These are phyloP conservation scores for Gastrolobium bilobum DNA, from an alignment of 306 rosid species.

Conservation along the genomic window DNA sequence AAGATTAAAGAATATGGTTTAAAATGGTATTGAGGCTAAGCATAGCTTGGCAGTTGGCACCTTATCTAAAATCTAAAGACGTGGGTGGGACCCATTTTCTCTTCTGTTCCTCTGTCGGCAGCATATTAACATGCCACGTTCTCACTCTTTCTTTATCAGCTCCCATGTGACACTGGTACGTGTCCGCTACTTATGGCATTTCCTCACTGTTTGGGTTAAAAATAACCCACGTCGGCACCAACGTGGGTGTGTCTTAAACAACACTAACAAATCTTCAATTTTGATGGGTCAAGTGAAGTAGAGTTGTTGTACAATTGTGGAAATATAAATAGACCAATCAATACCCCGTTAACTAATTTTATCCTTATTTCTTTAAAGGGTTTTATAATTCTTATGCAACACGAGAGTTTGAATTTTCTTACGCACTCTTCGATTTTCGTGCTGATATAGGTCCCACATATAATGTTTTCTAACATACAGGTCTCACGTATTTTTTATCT, in stretches of 20 bases:
- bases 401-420: too few relatives aligned
- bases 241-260: too few relatives aligned
- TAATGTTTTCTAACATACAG: too few relatives aligned
- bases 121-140: slow-evolving; percentile 14
- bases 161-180: not conserved
- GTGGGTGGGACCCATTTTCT: not conserved
- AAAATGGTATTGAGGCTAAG: slow-evolving; percentile 15
- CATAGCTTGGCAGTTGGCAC: not conserved
- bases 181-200: not conserved
- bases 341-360: not conserved
- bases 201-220: not conserved
- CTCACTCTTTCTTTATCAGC: not conserved
- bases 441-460: too few relatives aligned
- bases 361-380: not conserved
- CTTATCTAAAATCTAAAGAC: not conserved
- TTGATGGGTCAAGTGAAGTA: not conserved
- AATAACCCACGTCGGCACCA: not conserved
- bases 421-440: too few relatives aligned
- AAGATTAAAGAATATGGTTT: not conserved
- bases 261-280: not conserved
- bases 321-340: not conserved
- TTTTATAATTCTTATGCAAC: too few relatives aligned
- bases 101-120: slow-evolving; percentile 48
- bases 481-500: too few relatives aligned
- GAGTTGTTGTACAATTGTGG: not conserved